Evolutionary conservation across 2,329 filamentous ascomycete genomes (phyloP), one percentile per base, ranked within the genome.

Genomic region (Bipolaris cookei): DNA sequence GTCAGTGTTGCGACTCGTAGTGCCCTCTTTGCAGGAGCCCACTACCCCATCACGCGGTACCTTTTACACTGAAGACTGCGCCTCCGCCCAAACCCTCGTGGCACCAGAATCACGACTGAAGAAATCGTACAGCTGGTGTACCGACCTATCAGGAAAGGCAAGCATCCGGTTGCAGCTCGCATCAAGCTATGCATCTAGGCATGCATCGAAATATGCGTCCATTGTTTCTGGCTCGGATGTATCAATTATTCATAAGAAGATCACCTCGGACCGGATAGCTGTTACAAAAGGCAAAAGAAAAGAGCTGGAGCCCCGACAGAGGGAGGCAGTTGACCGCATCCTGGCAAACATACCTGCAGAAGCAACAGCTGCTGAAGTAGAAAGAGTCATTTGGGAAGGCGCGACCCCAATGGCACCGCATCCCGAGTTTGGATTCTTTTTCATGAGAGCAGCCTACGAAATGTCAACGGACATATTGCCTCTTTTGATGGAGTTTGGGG

Each of bases 321-420:
- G 65, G 28, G 56, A 68, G 4, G 70, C 66, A 1, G 59, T 74
- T 1, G 71, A 75, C 50, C 68, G 70, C 3, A 69, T 70, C 1
- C 58, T 75, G 1, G 62, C 65, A 16, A 70, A 71, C 30, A 65
- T 74, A 3, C 63, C 66, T 1, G 42, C 59, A 0, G 63, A 66
- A n/a, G 66, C 63, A 8, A 69, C 70, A 6, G 45, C 60, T 2
- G 51, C 42, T 1, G 66, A 69, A 30, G 67, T 73, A n/a, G 70
- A 73, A 52, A 63, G 64, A 16, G 61, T 73, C 3, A 58, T 75
- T 1, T 70, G 65, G 62, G 65, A 72, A 56, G 72, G 72, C 18
- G 72, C 71, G 11, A 68, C 69, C 25, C 68, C 72, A 1, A 72
- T 72, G 62, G 63, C 69, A 1, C 54, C 56, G 1, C 69, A 75